Evolutionary conservation across 495 filamentous ascomycete genomes (phyloP).

Genomic region (Penicillium cinerascens): DNA sequence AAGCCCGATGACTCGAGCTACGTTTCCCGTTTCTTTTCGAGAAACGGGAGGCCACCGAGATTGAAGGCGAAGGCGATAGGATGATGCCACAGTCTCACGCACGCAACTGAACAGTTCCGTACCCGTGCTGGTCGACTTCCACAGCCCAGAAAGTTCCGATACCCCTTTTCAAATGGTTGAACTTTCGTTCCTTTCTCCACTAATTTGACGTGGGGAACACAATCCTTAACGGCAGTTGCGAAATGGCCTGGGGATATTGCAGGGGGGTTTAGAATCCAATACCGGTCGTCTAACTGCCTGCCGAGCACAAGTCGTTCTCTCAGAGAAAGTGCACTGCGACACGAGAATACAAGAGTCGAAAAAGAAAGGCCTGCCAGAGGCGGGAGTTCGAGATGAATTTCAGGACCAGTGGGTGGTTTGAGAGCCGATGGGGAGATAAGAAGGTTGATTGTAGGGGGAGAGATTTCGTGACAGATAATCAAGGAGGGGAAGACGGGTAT

Average conservation of each 20-base stretch:
- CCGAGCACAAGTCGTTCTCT: constrained; percentile 16
- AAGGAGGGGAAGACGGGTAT: background rate
- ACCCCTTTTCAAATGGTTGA: background rate
- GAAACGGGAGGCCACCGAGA: too few species aligned
- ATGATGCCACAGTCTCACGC: background rate
- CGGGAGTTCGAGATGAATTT: background rate
- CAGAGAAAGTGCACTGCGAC: constrained; percentile 11
- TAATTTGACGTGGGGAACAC: constrained; percentile 22
- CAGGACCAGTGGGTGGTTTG: background rate
- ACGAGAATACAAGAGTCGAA: background rate
- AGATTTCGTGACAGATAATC: background rate
- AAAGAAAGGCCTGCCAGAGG: background rate
- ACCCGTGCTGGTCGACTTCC: background rate
- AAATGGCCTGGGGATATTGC: constrained; percentile 26
- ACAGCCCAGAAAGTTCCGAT: background rate
- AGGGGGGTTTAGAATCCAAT: constrained; percentile 15
- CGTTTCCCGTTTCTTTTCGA: constrained; percentile 9
- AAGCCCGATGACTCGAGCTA: constrained; percentile 25
- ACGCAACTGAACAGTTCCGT: background rate
- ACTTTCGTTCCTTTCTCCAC: constrained; percentile 2
- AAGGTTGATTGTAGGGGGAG: background rate
- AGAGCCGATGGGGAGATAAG: background rate
- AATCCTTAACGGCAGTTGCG: constrained; percentile 31
- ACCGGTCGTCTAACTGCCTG: constrained; percentile 11
- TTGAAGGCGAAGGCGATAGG: background rate